A percentile compares a stretch with the other conserved stretches of the same genome.
Evolutionary conservation across 1,284 basidiomycete genomes (phyloP).

Genomic region (Singerocomus inundabilis): DNA sequence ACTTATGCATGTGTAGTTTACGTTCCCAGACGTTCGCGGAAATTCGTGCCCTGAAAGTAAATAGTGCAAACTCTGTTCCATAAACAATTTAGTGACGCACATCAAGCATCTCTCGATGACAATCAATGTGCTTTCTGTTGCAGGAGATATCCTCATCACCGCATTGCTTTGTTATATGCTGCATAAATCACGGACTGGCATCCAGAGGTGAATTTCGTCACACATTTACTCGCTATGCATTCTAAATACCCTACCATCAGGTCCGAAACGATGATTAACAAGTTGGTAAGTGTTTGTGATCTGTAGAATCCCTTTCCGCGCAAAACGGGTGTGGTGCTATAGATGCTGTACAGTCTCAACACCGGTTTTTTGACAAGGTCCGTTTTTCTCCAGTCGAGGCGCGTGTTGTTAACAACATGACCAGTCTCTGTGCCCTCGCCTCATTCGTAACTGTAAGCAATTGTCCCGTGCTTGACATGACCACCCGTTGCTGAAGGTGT

Average conservation of each 20-base stretch:
- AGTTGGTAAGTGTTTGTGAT: conserved; percentile 30
- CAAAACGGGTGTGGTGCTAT: not conserved
- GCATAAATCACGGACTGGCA: conserved; percentile 51
- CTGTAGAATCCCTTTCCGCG: not conserved
- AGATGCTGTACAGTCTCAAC: conserved; percentile 42
- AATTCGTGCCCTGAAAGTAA: not conserved
- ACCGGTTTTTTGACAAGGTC: conserved; percentile 10
- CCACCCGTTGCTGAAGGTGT: not conserved
- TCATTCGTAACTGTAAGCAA: conserved; percentile 41
- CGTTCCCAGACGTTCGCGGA: not conserved
- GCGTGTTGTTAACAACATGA: not conserved
- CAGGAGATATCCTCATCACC: conserved; percentile 55
- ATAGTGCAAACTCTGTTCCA: not conserved
- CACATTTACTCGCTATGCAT: no score
- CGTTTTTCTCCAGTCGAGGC: not conserved
- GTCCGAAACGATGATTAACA: conserved; percentile 45
- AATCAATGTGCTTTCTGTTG: conserved; percentile 14
- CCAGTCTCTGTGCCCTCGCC: conserved; percentile 36
- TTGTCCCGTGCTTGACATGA: not conserved
- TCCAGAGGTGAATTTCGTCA: conserved; percentile 39
- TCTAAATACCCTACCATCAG: conserved; percentile 19
- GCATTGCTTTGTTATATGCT: conserved; percentile 47
- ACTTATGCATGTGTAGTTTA: not conserved
- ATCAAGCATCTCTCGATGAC: not conserved
- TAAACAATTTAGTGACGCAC: not conserved